Evolutionary conservation across 768 basidiomycete species (phyloP).

Genomic region (Royoungia palumana): DNA sequence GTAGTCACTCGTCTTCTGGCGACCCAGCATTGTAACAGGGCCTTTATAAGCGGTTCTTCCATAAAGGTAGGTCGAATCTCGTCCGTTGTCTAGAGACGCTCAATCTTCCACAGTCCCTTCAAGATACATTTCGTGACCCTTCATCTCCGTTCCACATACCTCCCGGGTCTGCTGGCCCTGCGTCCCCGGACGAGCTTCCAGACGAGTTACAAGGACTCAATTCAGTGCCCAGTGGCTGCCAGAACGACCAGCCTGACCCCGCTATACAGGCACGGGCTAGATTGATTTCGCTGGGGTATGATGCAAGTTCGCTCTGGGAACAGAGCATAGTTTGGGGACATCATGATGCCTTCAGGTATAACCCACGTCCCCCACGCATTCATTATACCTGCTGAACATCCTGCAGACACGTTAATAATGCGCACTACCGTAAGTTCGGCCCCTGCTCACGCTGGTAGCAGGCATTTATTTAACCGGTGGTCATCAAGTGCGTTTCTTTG

Average conservation of each 20-base stretch:
- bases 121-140: conserved; percentile 59
- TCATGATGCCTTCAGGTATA: conserved; percentile 71
- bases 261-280: conserved; percentile 40
- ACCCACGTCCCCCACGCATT: not conserved
- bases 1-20: conserved; percentile 1
- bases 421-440: conserved; percentile 53
- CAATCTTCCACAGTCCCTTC: conserved; percentile 46
- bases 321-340: conserved; percentile 79
- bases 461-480: not conserved
- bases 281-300: conserved; percentile 50
- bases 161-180: conserved; percentile 57
- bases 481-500: conserved; percentile 60
- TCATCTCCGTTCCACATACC: conserved; percentile 63
- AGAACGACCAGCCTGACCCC: conserved; percentile 3
- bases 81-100: not conserved
- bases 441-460: not conserved
- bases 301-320: conserved; percentile 70
- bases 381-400: not conserved
- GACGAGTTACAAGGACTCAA: not conserved
- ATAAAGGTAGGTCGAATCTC: conserved; percentile 23
- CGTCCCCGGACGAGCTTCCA: conserved; percentile 48
- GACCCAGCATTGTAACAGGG: not conserved
- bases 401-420: conserved; percentile 74
- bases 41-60: conserved; percentile 22
- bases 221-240: not conserved